phyloP scores from a whole-genome alignment of 2,329 filamentous ascomycete genomes.

The Aspergillus sp. region DNA sequence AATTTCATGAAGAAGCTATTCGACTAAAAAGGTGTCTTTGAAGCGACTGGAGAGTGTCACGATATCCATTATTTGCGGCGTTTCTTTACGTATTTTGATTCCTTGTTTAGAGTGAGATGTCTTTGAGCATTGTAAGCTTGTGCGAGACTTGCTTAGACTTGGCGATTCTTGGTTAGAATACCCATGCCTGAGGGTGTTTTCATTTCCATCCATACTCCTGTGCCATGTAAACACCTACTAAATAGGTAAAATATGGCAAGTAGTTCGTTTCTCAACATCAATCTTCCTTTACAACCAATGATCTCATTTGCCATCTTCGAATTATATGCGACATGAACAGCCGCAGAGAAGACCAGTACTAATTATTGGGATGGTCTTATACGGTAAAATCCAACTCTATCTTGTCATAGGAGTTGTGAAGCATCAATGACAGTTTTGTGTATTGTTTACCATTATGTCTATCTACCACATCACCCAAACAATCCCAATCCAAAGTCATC shows the following conservation, averaged over 20 bases:
- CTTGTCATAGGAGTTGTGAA: too few relatives aligned
- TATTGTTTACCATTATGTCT: too few relatives aligned
- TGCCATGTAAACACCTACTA: neutral
- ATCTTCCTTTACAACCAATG: too few relatives aligned
- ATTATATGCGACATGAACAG: too few relatives aligned
- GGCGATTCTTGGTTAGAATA: slow-evolving; percentile 3
- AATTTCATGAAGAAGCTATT: slow-evolving; percentile 51
- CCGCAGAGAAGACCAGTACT: too few relatives aligned
- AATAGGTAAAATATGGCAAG: neutral
- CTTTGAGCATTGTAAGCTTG: slow-evolving; percentile 17
- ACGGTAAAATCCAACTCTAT: too few relatives aligned
- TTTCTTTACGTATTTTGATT: slow-evolving; percentile 1
- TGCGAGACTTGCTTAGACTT: slow-evolving; percentile 8
- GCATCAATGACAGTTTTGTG: too few relatives aligned
- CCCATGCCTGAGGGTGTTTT: neutral
- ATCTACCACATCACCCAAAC: neutral
- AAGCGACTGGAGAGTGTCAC: slow-evolving; percentile 1
- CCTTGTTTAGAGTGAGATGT: slow-evolving; percentile 3
- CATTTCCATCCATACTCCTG: neutral
- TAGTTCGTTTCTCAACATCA: too few relatives aligned
- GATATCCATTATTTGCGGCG: slow-evolving; percentile 11
- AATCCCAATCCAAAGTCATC: slow-evolving; percentile 1
- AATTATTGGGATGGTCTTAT: too few relatives aligned
- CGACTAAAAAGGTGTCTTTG: slow-evolving; percentile 13
- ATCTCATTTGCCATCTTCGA: too few relatives aligned